Percentiles rank a stretch among this genome's conserved stretches.
phyloP scores from a whole-genome alignment of 164 flowering plant species.

The Chimonanthus praecox region DNA sequence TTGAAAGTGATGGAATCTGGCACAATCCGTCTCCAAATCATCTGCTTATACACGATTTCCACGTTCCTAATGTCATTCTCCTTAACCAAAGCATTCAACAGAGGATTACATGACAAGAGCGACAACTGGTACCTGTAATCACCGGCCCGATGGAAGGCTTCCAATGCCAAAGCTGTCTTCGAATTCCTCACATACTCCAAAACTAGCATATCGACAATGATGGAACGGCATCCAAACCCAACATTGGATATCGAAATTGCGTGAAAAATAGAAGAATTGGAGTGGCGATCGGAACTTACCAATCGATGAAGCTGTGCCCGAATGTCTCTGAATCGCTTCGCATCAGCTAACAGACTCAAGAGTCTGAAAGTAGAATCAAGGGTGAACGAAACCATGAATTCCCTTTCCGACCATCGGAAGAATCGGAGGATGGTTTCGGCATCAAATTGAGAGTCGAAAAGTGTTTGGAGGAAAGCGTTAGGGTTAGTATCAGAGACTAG shows the following conservation, averaged over 20 bases:
- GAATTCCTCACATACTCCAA: constrained; percentile 18
- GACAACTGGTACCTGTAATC: constrained; percentile 26
- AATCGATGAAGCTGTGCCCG: constrained; percentile 16
- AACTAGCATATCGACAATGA: constrained; percentile 27
- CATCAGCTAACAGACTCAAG: constrained; percentile 11
- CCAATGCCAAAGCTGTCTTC: constrained; percentile 16
- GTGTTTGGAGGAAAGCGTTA: constrained; percentile 8
- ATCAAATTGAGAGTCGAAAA: constrained; percentile 15
- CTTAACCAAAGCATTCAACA: constrained; percentile 25
- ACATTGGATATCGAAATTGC: constrained; percentile 1
- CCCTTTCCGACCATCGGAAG: constrained; percentile 26
- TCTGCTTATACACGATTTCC: constrained; percentile 24
- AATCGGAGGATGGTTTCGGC: constrained; percentile 13
- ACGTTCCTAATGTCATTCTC: constrained; percentile 2
- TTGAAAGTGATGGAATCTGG: constrained; percentile 25
- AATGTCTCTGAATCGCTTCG: constrained; percentile 19
- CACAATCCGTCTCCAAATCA: constrained; percentile 22
- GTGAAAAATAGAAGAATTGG: constrained; percentile 12
- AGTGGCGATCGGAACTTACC: constrained; percentile 5
- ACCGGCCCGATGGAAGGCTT: constrained; percentile 25
- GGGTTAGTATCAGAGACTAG: constrained; percentile 11
- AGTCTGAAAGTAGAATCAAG: constrained; percentile 15
- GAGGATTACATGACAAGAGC: constrained; percentile 20
- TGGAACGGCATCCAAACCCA: constrained; percentile 5
- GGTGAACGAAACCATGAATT: constrained; percentile 8